Percentiles rank a stretch among this genome's conserved stretches.
Evolutionary conservation across 2,329 filamentous ascomycete genomes (phyloP).

Genomic region (Trichoderma breve): DNA sequence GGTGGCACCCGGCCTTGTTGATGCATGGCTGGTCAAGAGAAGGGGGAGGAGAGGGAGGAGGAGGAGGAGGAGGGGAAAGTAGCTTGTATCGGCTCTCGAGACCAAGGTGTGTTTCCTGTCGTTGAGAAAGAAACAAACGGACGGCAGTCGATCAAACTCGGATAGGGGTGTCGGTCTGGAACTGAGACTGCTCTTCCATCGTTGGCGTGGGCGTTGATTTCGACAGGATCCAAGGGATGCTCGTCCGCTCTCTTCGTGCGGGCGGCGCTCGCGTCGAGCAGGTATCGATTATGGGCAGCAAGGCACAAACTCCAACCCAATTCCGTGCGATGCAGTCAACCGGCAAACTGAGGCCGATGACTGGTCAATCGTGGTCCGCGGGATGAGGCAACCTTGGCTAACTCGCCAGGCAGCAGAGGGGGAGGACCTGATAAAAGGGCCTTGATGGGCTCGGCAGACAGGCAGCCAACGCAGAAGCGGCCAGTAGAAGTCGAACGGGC

Average conservation of each 20-base stretch:
- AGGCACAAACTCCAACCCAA: slow-evolving; percentile 9
- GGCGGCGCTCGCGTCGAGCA: slow-evolving; percentile 1
- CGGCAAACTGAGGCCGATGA: slow-evolving; percentile 14
- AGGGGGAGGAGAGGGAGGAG: neutral
- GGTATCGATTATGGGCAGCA: neutral
- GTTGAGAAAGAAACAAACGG: slow-evolving; percentile 5
- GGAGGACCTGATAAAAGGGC: neutral
- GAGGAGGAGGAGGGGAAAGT: neutral
- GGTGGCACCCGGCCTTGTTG: slow-evolving; percentile 79
- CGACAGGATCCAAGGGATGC: slow-evolving; percentile 1
- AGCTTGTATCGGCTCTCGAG: slow-evolving; percentile 13
- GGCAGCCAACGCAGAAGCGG: slow-evolving; percentile 1
- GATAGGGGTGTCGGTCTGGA: slow-evolving; percentile 33
- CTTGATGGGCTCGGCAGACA: slow-evolving; percentile 18
- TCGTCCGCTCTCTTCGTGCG: slow-evolving; percentile 10
- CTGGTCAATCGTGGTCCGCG: slow-evolving; percentile 18
- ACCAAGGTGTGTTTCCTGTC: neutral
- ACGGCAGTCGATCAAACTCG: slow-evolving; percentile 29
- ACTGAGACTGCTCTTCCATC: slow-evolving; percentile 38
- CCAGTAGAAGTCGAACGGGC: neutral
- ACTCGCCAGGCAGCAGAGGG: slow-evolving; percentile 18
- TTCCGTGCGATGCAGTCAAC: slow-evolving; percentile 10
- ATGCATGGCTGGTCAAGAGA: slow-evolving; percentile 62
- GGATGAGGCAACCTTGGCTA: slow-evolving; percentile 16
- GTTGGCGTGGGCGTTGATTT: slow-evolving; percentile 24